Evolutionary conservation across 257 asterid genomes (phyloP), one percentile per base, ranked within the genome.

Genomic region (Voacanga thouarsii): DNA sequence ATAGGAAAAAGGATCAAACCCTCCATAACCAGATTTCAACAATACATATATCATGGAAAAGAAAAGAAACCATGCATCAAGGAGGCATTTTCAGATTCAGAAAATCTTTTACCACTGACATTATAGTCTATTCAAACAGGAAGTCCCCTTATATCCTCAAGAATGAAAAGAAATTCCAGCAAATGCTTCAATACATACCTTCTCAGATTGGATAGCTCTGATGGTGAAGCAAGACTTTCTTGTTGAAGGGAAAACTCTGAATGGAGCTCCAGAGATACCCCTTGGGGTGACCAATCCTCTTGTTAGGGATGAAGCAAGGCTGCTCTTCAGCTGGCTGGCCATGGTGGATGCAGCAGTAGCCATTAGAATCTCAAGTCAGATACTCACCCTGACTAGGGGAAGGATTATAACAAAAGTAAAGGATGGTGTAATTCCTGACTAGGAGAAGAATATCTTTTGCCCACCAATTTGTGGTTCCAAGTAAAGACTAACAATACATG

Each of bases 221-320:
- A 94, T 66, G 72, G 93, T 86, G 90, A 90, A 91, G 84, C 83
- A 69, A 78, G 96, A 81, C 75, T 83, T 87, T 61, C 91, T 93
- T 44, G 72, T 87, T 0, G 92, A 74, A 72, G 97, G 94, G 19
- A 84, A 77, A 41, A 89, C 85, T 82, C 89, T 86, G 63, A 94
- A 87, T 6, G 97, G 92, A 84, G 93, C 81, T 49, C 89, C 97
- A 50, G 97, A 88, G 77, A 94, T 90, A 44, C 99, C 99, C 83
- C 82, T 94, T 0, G 98, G 98, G 66, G 88, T 82, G 59, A 74
- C 83, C 18, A 92, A 83, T 19, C 82, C 83, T 79, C 87, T 89
- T 6, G 88, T 88, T 21, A 89, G 45, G 21, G 98, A 83, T 10
- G 95, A 87, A 66, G 92, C 84, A 19, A 88, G 85, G 70, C 72